phyloP scores from a whole-genome alignment of 352 stramenopile species.

The Phytopythium oedochilum region DNA sequence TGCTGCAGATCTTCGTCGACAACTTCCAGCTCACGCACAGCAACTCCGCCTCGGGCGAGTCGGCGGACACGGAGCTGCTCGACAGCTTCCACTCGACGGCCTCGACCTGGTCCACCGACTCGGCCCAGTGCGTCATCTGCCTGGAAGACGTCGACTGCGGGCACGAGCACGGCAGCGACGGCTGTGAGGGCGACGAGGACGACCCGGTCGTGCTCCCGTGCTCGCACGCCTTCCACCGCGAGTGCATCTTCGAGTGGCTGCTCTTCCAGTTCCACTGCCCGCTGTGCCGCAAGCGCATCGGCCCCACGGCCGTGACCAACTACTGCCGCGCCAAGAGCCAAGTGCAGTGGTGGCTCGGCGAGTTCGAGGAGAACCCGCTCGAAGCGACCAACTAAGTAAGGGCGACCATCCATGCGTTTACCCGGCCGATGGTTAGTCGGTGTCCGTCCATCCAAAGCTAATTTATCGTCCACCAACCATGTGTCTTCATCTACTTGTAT shows the following conservation, averaged over 20 bases:
- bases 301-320: conserved; percentile 46
- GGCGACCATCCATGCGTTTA: not conserved
- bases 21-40: conserved; percentile 44
- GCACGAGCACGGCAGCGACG: conserved; percentile 12
- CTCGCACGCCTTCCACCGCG: conserved; percentile 63
- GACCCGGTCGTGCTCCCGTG: conserved; percentile 43
- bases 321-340: conserved; percentile 52
- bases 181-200: conserved; percentile 13
- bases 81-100: conserved; percentile 25
- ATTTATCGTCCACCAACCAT: no score
- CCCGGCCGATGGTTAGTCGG: not conserved
- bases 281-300: conserved; percentile 51
- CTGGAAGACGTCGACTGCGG: conserved; percentile 36
- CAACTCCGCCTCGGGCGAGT: conserved; percentile 13
- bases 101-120: conserved; percentile 30
- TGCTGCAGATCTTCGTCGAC: conserved; percentile 70
- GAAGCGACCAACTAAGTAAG: conserved; percentile 7
- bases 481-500: conserved; percentile 2
- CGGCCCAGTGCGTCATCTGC: conserved; percentile 44
- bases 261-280: conserved; percentile 70
- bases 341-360: conserved; percentile 63
- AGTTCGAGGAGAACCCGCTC: conserved; percentile 55
- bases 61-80: conserved; percentile 6
- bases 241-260: conserved; percentile 75
- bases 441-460: not conserved